Evolutionary conservation across 352 stramenopile species (phyloP).

Genomic region (Globisporangium orthogonon): DNA sequence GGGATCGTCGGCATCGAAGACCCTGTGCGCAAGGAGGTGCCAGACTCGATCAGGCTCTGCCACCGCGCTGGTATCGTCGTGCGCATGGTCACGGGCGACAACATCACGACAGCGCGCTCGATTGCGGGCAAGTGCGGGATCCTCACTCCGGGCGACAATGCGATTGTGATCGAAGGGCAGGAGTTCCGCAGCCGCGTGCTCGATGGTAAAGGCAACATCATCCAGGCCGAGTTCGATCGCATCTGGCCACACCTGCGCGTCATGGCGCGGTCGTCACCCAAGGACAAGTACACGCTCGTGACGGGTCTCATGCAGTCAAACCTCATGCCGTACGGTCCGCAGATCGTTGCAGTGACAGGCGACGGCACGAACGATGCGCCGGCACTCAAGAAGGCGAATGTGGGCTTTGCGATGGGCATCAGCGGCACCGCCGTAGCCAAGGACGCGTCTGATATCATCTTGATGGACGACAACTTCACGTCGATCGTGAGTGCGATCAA

Average conservation of each 20-base stretch:
- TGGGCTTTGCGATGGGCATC: conserved; percentile 97
- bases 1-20: conserved; percentile 93
- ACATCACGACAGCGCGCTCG: conserved; percentile 89
- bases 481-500: conserved; percentile 95
- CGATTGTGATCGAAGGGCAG: conserved; percentile 60
- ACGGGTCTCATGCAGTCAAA: conserved; percentile 89
- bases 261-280: conserved; percentile 90
- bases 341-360: conserved; percentile 94
- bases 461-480: conserved; percentile 96
- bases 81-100: conserved; percentile 98
- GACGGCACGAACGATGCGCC: conserved; percentile 97
- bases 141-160: conserved; percentile 37
- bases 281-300: conserved; percentile 97
- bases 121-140: conserved; percentile 79
- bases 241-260: conserved; percentile 90
- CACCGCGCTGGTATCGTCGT: conserved; percentile 95
- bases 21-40: conserved; percentile 91
- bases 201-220: conserved; percentile 59
- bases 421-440: conserved; percentile 94
- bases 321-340: conserved; percentile 60
- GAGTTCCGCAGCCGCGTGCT: conserved; percentile 67
- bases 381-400: conserved; percentile 95
- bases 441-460: conserved; percentile 94
- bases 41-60: conserved; percentile 89
- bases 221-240: conserved; percentile 87